A percentile compares a stretch with the other conserved stretches of the same genome.
Conservation (phyloP, 768 basidiomycete species). For the Pholiota microspora region DNA sequence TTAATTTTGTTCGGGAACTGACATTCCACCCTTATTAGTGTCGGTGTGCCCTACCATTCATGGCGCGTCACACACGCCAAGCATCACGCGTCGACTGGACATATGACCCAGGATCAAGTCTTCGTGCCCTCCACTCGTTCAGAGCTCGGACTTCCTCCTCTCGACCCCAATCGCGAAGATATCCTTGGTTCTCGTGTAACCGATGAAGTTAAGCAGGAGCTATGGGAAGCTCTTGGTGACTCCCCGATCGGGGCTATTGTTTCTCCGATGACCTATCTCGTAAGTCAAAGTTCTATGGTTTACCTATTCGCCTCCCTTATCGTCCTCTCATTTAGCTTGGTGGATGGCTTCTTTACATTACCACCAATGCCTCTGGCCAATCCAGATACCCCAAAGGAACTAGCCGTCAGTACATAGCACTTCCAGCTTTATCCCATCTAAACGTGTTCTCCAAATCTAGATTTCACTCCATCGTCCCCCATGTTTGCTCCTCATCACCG, state of each 20-base stretch:
- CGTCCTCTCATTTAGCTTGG: constrained; percentile 42
- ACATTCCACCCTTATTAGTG: constrained; percentile 41
- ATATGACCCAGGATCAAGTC: constrained; percentile 94
- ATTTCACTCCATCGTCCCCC: constrained; percentile 75
- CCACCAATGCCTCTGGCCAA: constrained; percentile 85
- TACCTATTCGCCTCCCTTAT: not conserved
- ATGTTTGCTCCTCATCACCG: constrained; percentile 87
- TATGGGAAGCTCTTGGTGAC: constrained; percentile 88
- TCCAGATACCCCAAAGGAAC: constrained; percentile 70
- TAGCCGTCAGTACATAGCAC: constrained; percentile 56
- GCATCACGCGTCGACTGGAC: constrained; percentile 93
- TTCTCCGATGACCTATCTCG: constrained; percentile 56
- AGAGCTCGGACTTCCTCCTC: constrained; percentile 57
- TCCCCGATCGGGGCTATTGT: constrained; percentile 74
- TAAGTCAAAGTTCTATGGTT: constrained; percentile 26
- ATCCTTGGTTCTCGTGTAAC: constrained; percentile 61
- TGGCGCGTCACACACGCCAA: constrained; percentile 95
- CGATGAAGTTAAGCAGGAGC: constrained; percentile 65
- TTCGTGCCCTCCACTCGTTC: constrained; percentile 92
- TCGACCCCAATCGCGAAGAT: constrained; percentile 70
- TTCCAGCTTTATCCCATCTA: not conserved
- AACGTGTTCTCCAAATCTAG: constrained; percentile 22
- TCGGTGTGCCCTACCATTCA: constrained; percentile 95
- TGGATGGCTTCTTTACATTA: constrained; percentile 87
- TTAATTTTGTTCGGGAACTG: constrained; percentile 7